Percentiles rank a stretch among this genome's conserved stretches.
Evolutionary conservation across 164 flowering plant species (phyloP).

Genomic region (Magnolia sinica): DNA sequence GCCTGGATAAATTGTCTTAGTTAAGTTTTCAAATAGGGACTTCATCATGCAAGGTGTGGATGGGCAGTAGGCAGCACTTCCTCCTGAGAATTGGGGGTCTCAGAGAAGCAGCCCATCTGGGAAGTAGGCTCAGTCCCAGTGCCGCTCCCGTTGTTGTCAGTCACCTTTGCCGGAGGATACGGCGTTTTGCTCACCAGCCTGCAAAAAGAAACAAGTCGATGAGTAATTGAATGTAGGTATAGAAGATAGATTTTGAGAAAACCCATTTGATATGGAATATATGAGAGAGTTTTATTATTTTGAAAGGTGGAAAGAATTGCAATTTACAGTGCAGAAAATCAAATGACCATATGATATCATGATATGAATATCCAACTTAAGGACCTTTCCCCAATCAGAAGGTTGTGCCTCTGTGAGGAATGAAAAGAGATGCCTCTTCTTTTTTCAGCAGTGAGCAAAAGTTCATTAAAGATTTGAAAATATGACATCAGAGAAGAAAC

Average conservation of each 20-base stretch:
- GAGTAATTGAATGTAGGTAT: not conserved
- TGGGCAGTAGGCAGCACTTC: constrained; percentile 18
- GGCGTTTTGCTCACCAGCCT: constrained; percentile 45
- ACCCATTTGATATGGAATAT: not conserved
- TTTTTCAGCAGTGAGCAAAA: too few relatives aligned
- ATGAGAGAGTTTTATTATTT: not conserved
- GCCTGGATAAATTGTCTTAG: not conserved
- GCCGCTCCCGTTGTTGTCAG: constrained; percentile 16
- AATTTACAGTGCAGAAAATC: too few relatives aligned
- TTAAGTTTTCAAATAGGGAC: not conserved
- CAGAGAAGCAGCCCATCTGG: constrained; percentile 22
- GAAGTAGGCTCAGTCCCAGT: constrained; percentile 9
- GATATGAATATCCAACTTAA: too few relatives aligned
- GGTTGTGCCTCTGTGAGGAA: too few relatives aligned
- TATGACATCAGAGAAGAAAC: too few relatives aligned
- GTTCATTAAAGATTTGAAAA: too few relatives aligned
- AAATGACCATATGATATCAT: too few relatives aligned
- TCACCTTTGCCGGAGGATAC: constrained; percentile 16
- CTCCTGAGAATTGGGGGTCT: constrained; percentile 16
- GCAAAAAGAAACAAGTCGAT: constrained; percentile 11
- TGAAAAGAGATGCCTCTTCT: too few relatives aligned
- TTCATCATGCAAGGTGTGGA: not conserved
- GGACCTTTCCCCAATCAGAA: too few relatives aligned
- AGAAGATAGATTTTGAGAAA: not conserved
- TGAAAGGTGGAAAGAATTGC: too few relatives aligned